phyloP scores from a whole-genome alignment of 768 basidiomycete species.

The Boletellus emodensis region DNA sequence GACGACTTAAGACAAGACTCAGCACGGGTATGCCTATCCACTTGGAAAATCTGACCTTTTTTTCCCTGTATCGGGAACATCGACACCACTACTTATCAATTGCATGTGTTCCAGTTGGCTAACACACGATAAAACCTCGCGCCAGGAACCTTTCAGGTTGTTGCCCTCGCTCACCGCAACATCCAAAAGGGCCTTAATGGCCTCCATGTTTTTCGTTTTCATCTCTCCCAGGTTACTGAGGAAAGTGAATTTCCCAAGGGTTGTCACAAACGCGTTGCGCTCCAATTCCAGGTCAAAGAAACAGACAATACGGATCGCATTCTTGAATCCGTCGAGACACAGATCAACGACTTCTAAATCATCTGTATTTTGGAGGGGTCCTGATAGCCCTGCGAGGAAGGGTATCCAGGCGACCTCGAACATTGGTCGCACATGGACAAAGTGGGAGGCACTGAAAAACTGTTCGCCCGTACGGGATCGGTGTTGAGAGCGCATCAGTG shows the following conservation, averaged over 20 bases:
- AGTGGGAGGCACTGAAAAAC: conserved; percentile 95
- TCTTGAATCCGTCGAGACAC: conserved; percentile 93
- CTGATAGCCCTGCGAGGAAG: conserved; percentile 92
- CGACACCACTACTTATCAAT: conserved; percentile 87
- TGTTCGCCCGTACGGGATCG: conserved; percentile 77
- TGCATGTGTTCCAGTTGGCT: conserved; percentile 99
- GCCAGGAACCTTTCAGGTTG: conserved; percentile 93
- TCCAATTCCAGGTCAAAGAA: conserved; percentile 97
- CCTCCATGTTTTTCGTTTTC: conserved; percentile 99
- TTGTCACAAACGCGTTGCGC: conserved; percentile 98
- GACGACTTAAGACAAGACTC: conserved; percentile 27
- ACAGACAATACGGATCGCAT: conserved; percentile 94
- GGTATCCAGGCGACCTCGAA: conserved; percentile 99
- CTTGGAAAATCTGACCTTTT: conserved; percentile 60
- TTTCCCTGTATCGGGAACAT: conserved; percentile 71
- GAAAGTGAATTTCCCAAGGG: conserved; percentile 94
- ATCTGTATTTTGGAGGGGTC: conserved; percentile 91
- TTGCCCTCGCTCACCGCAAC: conserved; percentile 97
- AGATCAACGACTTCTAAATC: conserved; percentile 89
- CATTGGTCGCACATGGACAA: conserved; percentile 96
- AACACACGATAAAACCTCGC: conserved; percentile 93
- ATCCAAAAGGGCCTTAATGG: conserved; percentile 92
- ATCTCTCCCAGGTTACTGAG: conserved; percentile 97
- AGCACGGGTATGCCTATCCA: background rate
- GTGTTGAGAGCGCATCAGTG: conserved; percentile 89